Evolutionary conservation across 2,329 filamentous ascomycete species (phyloP), one percentile per base, ranked within the genome.

Genomic region (Keithomyces neogunnii): DNA sequence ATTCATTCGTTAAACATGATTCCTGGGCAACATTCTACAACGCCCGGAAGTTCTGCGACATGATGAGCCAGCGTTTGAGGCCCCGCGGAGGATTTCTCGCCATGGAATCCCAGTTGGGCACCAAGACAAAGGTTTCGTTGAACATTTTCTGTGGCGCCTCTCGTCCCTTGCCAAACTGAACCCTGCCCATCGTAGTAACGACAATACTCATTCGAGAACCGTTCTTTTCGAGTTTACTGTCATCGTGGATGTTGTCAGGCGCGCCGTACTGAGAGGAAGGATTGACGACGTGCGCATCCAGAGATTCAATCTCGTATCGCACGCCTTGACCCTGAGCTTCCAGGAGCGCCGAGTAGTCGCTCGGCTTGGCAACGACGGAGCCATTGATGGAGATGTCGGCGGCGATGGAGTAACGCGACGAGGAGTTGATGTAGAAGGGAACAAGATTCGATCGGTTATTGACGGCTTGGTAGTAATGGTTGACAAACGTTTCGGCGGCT

Each of bases 301-400:
- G 82, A 11, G 82, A 83, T 62, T 89, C 84, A 51, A 89, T 75
- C 51, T 92, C 87, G 69, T 89, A 93, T 58, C 75, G 69, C 13
- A 84, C 69, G 70, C 71, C 59, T 57, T 69, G 44, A 72, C 81
- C 68, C 53, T 89, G 81, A 5, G 77, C 77, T 52, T 83, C 76
- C 57, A 90, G 86, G 31, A 89, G 77, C 19, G 76, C 75, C 59
- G 85, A 81, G 60, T 90, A 85, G 44, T 83, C 82, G 48, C 73
- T 70, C 0, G 84, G 84, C 51, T 81, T 76, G 35, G 77, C 67
- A 38, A 88, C 71, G 2, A 80, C 68, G 46, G 83, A 82, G 60
- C 90, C 89, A 70, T 95, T 95, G 75, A 90, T 85, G 60, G 82
- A 80, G 61, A 96, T 90, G 63, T 84, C 81, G 48, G 88, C 76